Percentiles rank a stretch among this genome's conserved stretches.
phyloP scores from a whole-genome alignment of 192 early-diverging fungal genomes.

The Thamnidium elegans region DNA sequence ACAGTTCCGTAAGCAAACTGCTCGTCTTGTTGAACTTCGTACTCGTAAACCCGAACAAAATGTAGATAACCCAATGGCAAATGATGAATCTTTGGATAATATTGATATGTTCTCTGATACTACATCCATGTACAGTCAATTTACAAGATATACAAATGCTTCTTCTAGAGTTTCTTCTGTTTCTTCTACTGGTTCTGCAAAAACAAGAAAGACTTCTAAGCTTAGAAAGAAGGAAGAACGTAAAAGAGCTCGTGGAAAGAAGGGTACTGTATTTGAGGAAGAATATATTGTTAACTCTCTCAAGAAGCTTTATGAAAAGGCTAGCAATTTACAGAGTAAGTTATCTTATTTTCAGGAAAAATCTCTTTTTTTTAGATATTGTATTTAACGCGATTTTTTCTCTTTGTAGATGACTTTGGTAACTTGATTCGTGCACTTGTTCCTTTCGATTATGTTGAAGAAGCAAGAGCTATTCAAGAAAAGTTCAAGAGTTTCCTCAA shows the following conservation, averaged over 20 bases:
- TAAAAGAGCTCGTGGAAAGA: conserved; percentile 83
- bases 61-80: conserved; percentile 27
- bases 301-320: conserved; percentile 54
- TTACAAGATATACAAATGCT: conserved; percentile 74
- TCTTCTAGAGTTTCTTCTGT: conserved; percentile 59
- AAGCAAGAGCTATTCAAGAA: conserved; percentile 49
- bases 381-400: no score
- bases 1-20: conserved; percentile 62
- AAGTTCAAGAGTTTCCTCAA: conserved; percentile 46
- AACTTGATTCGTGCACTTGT: conserved; percentile 51
- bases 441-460: conserved; percentile 42
- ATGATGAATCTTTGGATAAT: conserved; percentile 71
- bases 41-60: conserved; percentile 47
- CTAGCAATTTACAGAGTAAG: conserved; percentile 57
- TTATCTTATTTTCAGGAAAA: neutral
- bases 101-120: conserved; percentile 96
- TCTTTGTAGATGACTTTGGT: conserved; percentile 56
- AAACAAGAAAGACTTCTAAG: conserved; percentile 63
- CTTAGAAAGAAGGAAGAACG: conserved; percentile 68
- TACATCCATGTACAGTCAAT: conserved; percentile 86
- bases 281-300: conserved; percentile 80
- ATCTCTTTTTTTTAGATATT: no score
- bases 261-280: conserved; percentile 88
- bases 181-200: conserved; percentile 30
- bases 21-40: conserved; percentile 56